These are phyloP conservation scores for Rosa persica DNA, from an alignment of 306 rosid genomes.

Conservation along the genomic window DNA sequence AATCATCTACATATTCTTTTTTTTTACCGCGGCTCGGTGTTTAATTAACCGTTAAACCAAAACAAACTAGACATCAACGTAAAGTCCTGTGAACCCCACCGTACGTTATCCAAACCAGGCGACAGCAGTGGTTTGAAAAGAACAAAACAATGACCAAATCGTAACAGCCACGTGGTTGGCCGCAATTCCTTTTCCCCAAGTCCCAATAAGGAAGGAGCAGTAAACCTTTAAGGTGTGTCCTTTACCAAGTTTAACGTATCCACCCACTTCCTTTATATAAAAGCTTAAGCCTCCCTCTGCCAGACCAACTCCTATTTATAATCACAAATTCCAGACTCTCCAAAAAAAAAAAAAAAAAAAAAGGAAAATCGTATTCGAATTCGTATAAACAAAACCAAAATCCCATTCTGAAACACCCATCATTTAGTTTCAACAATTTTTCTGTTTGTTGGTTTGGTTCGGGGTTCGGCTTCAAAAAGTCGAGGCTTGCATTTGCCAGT, in stretches of 20 bases:
- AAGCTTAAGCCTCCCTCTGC: not conserved
- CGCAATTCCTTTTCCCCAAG: not conserved
- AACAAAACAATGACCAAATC: not conserved
- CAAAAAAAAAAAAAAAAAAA: too few species aligned
- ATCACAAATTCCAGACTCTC: too few species aligned
- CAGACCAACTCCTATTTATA: not conserved
- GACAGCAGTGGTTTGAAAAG: not conserved
- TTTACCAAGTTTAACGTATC: not conserved
- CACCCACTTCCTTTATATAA: not conserved
- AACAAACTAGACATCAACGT: too few species aligned
- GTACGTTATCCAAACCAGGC: not conserved
- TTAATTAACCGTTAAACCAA: too few species aligned
- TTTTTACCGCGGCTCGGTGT: too few species aligned
- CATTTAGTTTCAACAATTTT: not conserved
- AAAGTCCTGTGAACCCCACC: not conserved
- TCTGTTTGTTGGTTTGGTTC: not conserved
- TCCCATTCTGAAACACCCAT: not conserved
- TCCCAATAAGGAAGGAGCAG: not conserved
- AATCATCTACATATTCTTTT: too few species aligned
- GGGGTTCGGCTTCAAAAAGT: not conserved
- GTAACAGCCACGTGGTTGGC: not conserved
- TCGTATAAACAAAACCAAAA: too few species aligned
- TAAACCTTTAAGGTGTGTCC: not conserved
- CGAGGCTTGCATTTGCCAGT: too few species aligned
- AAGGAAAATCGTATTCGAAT: too few species aligned